Conservation (phyloP, 2,329 filamentous ascomycete species). For the Hypoxylon sp. region DNA sequence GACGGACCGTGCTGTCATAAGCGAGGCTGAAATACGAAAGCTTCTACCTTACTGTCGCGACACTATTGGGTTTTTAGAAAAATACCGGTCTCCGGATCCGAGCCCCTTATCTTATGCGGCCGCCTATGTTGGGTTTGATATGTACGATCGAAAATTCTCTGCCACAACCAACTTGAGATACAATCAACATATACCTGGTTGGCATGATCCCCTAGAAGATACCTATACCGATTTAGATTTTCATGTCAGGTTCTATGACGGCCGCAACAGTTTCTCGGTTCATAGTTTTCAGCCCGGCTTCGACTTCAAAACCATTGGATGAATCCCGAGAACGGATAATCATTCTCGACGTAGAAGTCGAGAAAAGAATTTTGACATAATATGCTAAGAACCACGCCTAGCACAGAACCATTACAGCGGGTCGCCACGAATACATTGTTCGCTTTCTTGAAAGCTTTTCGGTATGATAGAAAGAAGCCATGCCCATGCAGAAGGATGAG, state of each 20-base stretch:
- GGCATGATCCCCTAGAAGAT: neutral
- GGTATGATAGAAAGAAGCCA: neutral
- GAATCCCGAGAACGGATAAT: neutral
- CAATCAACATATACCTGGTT: conserved; percentile 7
- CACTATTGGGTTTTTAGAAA: conserved; percentile 33
- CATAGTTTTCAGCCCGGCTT: conserved; percentile 27
- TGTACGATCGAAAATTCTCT: conserved; percentile 35
- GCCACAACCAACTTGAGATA: conserved; percentile 7
- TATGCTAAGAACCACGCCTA: neutral
- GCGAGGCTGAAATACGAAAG: conserved; percentile 21
- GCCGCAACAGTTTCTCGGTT: conserved; percentile 1
- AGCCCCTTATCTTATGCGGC: neutral
- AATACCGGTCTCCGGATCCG: neutral
- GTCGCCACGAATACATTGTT: neutral
- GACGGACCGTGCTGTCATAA: neutral
- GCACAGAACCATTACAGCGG: neutral
- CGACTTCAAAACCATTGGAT: conserved; percentile 18
- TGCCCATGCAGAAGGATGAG: neutral
- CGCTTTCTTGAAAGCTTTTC: neutral
- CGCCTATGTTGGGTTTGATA: conserved; percentile 38
- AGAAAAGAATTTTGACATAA: too few species aligned
- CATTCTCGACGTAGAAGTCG: neutral
- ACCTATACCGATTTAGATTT: conserved; percentile 33
- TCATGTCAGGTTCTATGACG: conserved; percentile 14
- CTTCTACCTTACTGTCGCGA: conserved; percentile 33